A percentile compares a stretch with the other conserved stretches of the same genome.
phyloP scores from a whole-genome alignment of 2,329 filamentous ascomycete species.

The Microdochium paspali region DNA sequence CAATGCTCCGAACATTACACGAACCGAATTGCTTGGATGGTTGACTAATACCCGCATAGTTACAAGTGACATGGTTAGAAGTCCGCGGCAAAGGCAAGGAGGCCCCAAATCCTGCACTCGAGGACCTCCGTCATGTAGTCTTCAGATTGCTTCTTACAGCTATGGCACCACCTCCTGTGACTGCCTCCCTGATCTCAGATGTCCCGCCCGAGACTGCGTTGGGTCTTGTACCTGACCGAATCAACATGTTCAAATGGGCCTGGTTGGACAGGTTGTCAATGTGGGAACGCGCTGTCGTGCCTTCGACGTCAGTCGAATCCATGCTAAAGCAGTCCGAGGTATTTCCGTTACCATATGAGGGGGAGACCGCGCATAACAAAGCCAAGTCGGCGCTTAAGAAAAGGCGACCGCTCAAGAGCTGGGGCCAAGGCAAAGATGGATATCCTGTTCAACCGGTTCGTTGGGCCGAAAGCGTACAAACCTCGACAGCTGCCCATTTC shows the following conservation, averaged over 20 bases:
- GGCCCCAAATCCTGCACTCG: conserved; percentile 11
- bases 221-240: conserved; percentile 19
- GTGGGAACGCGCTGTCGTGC: conserved; percentile 23
- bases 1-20: too few species aligned
- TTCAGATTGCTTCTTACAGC: conserved; percentile 32
- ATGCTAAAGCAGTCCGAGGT: neutral
- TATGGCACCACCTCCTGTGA: conserved; percentile 11
- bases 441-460: conserved; percentile 3
- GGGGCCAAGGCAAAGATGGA: neutral
- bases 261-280: conserved; percentile 24
- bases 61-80: conserved; percentile 33
- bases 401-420: too few species aligned
- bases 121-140: conserved; percentile 33
- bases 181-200: conserved; percentile 11
- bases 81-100: conserved; percentile 6
- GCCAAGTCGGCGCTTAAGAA: too few species aligned
- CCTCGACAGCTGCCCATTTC: conserved; percentile 33
- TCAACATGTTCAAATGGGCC: conserved; percentile 17
- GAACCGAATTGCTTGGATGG: neutral
- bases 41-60: conserved; percentile 6
- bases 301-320: conserved; percentile 3
- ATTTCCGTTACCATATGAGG: neutral
- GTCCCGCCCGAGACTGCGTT: conserved; percentile 7
- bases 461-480: conserved; percentile 13
- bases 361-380: too few species aligned